These are phyloP conservation scores for Alnus glutinosa DNA, from an alignment of 306 rosid species.

Conservation along the genomic window DNA sequence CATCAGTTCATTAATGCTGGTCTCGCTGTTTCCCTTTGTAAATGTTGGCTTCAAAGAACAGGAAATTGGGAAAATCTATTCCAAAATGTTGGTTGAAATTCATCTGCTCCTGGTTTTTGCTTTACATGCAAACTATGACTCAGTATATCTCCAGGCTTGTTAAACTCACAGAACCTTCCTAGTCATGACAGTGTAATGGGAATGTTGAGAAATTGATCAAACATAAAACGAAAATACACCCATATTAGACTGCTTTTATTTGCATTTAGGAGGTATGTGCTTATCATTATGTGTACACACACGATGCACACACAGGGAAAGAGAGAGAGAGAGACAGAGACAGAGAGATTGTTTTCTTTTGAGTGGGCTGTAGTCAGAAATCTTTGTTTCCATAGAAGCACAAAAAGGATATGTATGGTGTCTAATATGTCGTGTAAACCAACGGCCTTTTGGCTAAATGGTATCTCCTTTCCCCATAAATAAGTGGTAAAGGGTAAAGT, in stretches of 20 bases:
- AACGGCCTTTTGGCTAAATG: not conserved
- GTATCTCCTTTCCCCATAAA: not conserved
- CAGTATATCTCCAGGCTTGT: constrained; percentile 8
- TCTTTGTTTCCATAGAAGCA: not conserved
- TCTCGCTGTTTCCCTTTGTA: constrained; percentile 76
- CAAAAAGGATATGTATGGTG: not conserved
- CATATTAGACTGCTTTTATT: not conserved
- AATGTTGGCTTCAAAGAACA: constrained; percentile 81
- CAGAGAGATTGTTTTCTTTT: not conserved
- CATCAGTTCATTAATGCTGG: constrained; percentile 72
- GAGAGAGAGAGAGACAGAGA: not conserved
- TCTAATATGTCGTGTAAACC: not conserved
- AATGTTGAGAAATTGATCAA: not conserved
- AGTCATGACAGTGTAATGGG: not conserved
- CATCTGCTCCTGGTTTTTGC: constrained; percentile 17
- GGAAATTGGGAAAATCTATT: constrained; percentile 61
- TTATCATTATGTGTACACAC: not conserved
- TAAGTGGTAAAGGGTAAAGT: not conserved
- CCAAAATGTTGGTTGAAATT: constrained; percentile 47
- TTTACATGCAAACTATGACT: constrained; percentile 10
- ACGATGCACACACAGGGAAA: not conserved
- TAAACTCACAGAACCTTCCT: constrained; percentile 2
- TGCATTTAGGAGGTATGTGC: constrained; percentile 19
- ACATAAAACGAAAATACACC: not conserved
- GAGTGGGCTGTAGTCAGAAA: not conserved